A percentile compares a stretch with the other conserved stretches of the same genome.
Conservation (phyloP, 108 stramenopile genomes). For the Pseudonitzschia delicatissima region DNA sequence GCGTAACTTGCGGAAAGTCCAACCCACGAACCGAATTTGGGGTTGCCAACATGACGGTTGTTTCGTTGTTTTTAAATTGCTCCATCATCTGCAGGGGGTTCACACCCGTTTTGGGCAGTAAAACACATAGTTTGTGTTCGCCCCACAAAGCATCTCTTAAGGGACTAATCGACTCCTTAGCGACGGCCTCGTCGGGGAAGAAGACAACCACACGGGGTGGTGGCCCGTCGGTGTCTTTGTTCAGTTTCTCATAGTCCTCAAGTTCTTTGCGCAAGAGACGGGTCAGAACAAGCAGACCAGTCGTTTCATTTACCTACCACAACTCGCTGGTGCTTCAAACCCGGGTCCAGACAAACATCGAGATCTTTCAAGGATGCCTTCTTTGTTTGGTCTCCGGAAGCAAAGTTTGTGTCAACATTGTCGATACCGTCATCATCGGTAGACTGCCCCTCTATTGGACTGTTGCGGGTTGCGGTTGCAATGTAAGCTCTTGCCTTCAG, state of each 20-base stretch:
- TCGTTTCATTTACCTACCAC: constrained; percentile 39
- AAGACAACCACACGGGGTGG: constrained; percentile 80
- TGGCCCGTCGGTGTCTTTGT: constrained; percentile 6
- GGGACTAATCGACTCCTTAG: constrained; percentile 47
- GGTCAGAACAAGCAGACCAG: constrained; percentile 52
- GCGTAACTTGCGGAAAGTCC: constrained; percentile 78
- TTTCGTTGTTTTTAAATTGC: constrained; percentile 63
- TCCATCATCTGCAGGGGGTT: constrained; percentile 72
- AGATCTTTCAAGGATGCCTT: constrained; percentile 70
- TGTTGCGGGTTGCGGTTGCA: constrained; percentile 61
- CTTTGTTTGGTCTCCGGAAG: constrained; percentile 32
- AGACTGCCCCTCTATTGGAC: neutral
- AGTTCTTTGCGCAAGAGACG: constrained; percentile 77
- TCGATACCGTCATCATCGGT: neutral
- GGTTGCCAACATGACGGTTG: constrained; percentile 74
- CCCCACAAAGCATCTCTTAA: constrained; percentile 85
- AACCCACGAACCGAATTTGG: constrained; percentile 81
- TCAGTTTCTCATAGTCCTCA: constrained; percentile 46
- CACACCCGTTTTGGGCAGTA: constrained; percentile 72
- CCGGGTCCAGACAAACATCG: constrained; percentile 69
- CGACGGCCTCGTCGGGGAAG: constrained; percentile 77
- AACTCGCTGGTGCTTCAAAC: constrained; percentile 67
- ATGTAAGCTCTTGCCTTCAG: constrained; percentile 77
- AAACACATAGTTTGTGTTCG: constrained; percentile 67
- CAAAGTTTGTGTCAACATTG: constrained; percentile 20